Evolutionary conservation across 2,329 filamentous ascomycete species (phyloP), one percentile per base, ranked within the genome.

Genomic region (Ramularia endophylla): DNA sequence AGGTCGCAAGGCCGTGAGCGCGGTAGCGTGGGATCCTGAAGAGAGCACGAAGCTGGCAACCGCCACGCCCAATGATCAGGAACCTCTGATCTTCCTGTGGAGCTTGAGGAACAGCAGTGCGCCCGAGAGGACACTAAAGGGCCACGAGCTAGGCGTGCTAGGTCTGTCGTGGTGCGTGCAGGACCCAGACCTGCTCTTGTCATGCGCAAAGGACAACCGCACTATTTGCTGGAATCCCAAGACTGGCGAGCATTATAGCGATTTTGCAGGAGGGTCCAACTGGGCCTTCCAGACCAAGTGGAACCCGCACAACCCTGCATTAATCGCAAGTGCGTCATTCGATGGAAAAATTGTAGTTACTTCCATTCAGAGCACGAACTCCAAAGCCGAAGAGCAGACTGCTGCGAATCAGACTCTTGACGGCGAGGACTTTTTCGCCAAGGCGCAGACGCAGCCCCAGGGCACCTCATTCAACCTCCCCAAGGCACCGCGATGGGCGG

Each of bases 241-340:
- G 58, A 95, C 85, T 2, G 90, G 90, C 39, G 80, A 92, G 60
- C 74, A 78, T 9, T 84, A 88, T 50, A 92, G 94, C 51, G 90
- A 97, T 66, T 90, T 97, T 60, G 89, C 90, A 4, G 87, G 95
- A 57, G 89, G 94, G 40, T 95, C 90, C n/a, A 98, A 97, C 66
- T 98, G 92, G 90, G 95, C 89, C 5, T 98, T 98, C 71, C 82
- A 90, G 61, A 95, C 92, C 4, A 79, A 83, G 48, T 97, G 94
- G 76, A 89, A 95, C 63, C 92, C 92, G 20, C 81, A 86, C 54
- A 95, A 98, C 64, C 90, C 92, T 8, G 86, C 82, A 60, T 73
- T 98, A 43, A 87, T 90, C 36, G 94, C 94, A 13, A 97, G 92
- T 13, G 92, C 94, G 8, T 94, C 90, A 2, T 97, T 97, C 53